Evolutionary conservation across 169 alveolate species (phyloP), one percentile per base, ranked within the genome.

Genomic region (Eimeria nieschulzi): DNA sequence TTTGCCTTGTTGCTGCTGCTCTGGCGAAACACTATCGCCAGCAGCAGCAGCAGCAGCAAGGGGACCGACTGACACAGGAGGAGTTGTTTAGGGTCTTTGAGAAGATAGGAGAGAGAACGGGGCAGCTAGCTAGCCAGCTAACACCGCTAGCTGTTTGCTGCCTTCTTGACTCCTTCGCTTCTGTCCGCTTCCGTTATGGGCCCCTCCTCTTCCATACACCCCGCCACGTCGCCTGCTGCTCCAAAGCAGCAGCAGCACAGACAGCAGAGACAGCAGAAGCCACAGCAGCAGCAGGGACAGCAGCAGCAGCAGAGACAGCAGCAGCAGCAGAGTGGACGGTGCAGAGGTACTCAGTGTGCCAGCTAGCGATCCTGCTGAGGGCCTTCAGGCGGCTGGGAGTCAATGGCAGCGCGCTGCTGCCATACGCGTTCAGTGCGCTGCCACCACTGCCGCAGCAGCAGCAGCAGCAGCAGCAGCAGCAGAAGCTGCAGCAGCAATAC

Each of bases 81-180:
- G 76, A 66, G 46, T 23, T 66, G 26, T 66, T 66, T 66, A 66
- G 17, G 9, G 17, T 66, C 17, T 26, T 66, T 17, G 76, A 66
- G 7, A 66, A 66, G 76, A 12, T 21, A 66, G 76, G 76, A 23
- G 76, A 66, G 76, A 8, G 76, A 21, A 39, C 76, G 12, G 76
- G 76, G 46, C 76, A 66, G 76, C 39, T 66, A 66, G 25, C 76
- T 26, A 66, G 76, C 76, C 76, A 66, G 39, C 76, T 66, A 10
- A 66, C 76, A 19, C 76, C 76, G 46, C 26, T 66, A 10, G 76
- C 76, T 3, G 76, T 66, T 39, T 66, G 76, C 76, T 66, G 76
- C 76, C 76, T 66, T 9, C 46, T 66, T 66, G 76, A 66, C 23
- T 15, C 76, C 6, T 66, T 66, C 23, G 76, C 76, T 66, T 15